Conservation (phyloP, 176 grass and related monocot species). For the Rhynchospora breviuscula region DNA sequence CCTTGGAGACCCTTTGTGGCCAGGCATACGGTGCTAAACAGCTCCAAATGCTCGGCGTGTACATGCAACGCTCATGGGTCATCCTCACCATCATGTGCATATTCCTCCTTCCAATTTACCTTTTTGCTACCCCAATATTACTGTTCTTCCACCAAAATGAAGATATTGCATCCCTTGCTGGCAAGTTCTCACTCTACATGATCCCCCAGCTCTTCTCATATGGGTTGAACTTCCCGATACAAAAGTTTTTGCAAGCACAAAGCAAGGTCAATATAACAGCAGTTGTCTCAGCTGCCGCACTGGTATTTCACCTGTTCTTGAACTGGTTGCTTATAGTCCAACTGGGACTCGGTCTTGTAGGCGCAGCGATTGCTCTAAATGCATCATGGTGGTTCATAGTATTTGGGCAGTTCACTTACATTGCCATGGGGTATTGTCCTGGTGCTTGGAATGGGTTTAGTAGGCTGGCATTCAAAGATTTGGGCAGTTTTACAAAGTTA, state of each 20-base stretch:
- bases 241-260: constrained; percentile 60
- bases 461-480: constrained; percentile 36
- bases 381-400: constrained; percentile 65
- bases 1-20: constrained; percentile 69
- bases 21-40: constrained; percentile 57
- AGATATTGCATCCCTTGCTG: constrained; percentile 30
- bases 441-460: constrained; percentile 76
- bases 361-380: constrained; percentile 65
- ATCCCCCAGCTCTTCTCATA: constrained; percentile 43
- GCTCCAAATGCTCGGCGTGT: constrained; percentile 49
- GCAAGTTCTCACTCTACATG: constrained; percentile 36
- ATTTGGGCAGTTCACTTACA: constrained; percentile 36
- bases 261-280: constrained; percentile 53
- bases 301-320: constrained; percentile 41
- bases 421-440: constrained; percentile 50
- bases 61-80: constrained; percentile 70
- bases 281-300: constrained; percentile 16
- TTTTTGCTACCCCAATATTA: constrained; percentile 36
- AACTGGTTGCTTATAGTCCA: constrained; percentile 45
- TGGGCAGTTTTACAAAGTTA: constrained; percentile 50
- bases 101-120: constrained; percentile 39
- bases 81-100: constrained; percentile 34
- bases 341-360: constrained; percentile 34
- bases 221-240: constrained; percentile 53
- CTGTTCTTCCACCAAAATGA: constrained; percentile 33